Evolutionary conservation across 495 filamentous ascomycete species (phyloP), one percentile per base, ranked within the genome.

Genomic region (Daldinia childiae): DNA sequence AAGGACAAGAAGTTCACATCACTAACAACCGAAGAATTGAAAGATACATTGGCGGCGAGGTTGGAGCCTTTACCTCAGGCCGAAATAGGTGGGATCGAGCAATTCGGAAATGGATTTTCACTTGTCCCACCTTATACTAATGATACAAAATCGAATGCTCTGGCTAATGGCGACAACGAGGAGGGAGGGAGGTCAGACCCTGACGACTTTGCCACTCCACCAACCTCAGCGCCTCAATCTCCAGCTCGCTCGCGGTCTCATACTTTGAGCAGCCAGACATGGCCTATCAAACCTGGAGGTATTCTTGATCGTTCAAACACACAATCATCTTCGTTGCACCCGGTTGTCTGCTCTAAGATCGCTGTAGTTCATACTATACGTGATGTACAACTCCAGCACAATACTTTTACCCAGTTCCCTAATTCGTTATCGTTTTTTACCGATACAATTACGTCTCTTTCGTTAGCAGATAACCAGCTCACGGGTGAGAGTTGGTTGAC

Each of bases 1-100:
- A 83, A 90, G 50, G 94, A 97, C 71, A 93, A 91, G 71, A 96
- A 92, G 77, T 91, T 95, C 61, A 82, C 94, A 32, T 90, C 82
- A 21, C 91, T 97, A 84, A 84, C 85, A 26, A 93, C 92, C 0
- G 92, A 93, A 19, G 91, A 94, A 58, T 78, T 99, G 72, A 97
- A 97, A 80, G 85, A 85, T 45, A 89, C 90, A 69, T 82, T 99
- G 56, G 87, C 87, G 36, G 85, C 85, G 41, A 87, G 92, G 21
- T 82, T 95, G 48, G 88, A 90, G 61, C 90, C 92, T 3, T 68
- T 82, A 12, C 73, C 77, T 17, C 58, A 65, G 19, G 51, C 59
- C 38, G 66, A 74, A 62, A 50, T 48, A n/a, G 68, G 74, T 27
- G 67, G 68, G 19, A 56, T 73, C 1, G 72, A 75, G 45, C 62